These are phyloP conservation scores for Fusarium subtropicale DNA, from an alignment of 2,329 filamentous ascomycete species.

Conservation along the genomic window DNA sequence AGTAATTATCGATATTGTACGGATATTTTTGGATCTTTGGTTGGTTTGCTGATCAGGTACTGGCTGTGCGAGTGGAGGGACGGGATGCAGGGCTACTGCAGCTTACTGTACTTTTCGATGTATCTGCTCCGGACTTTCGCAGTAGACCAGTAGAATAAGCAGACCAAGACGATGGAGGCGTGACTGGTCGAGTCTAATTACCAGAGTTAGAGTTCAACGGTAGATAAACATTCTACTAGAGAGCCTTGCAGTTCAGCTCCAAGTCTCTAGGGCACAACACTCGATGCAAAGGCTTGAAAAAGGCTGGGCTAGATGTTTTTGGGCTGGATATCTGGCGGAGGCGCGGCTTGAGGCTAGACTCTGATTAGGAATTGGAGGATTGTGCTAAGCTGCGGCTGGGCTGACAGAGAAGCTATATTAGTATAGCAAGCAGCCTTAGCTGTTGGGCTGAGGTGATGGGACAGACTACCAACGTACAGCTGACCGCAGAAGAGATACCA, in stretches of 20 bases:
- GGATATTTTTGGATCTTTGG: conserved; percentile 31
- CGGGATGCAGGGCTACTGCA: conserved; percentile 23
- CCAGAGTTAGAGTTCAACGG: neutral
- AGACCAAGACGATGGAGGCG: neutral
- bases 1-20: conserved; percentile 4
- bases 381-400: conserved; percentile 35
- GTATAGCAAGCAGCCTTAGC: neutral
- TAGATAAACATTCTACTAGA: neutral
- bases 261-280: conserved; percentile 3
- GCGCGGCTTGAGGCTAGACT: conserved; percentile 36
- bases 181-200: conserved; percentile 6
- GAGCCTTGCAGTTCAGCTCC: conserved; percentile 17
- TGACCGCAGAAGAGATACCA: neutral
- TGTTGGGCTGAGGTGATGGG: conserved; percentile 26
- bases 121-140: neutral
- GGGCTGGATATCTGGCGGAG: conserved; percentile 41
- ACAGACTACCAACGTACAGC: conserved; percentile 9
- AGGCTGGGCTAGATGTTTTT: conserved; percentile 38
- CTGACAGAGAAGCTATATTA: conserved; percentile 26
- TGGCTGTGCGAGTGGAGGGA: conserved; percentile 16
- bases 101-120: neutral
- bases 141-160: neutral
- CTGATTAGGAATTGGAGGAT: conserved; percentile 26
- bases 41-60: conserved; percentile 26
- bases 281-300: conserved; percentile 26